phyloP scores from a whole-genome alignment of 2,329 filamentous ascomycete species.

The Penicillium digitatum region DNA sequence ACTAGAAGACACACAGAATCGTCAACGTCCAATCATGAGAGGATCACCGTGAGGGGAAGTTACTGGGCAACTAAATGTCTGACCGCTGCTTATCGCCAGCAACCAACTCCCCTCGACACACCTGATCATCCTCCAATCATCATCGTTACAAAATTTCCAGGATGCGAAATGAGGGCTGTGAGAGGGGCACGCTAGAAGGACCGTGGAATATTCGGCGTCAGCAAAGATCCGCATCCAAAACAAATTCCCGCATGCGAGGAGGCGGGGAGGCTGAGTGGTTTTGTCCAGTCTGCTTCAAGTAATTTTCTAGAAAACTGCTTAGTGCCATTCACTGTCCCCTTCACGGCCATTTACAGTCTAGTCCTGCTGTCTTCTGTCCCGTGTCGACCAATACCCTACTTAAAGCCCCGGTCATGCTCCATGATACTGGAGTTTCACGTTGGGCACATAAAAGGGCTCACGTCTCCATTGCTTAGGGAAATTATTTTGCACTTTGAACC shows the following conservation, averaged over 20 bases:
- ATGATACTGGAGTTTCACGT: not conserved
- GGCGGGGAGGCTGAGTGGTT: constrained; percentile 18
- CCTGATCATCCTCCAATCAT: constrained; percentile 2
- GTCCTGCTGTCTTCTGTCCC: not conserved
- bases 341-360: not conserved
- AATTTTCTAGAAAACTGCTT: constrained; percentile 8
- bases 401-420: not conserved
- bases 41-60: constrained; percentile 6
- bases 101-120: not conserved
- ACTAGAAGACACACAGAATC: constrained; percentile 20
- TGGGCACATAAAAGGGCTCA: constrained; percentile 7
- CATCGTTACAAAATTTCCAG: not conserved
- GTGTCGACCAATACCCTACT: constrained; percentile 1
- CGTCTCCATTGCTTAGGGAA: not conserved
- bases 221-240: constrained; percentile 17
- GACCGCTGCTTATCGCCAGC: constrained; percentile 17
- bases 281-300: constrained; percentile 5
- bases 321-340: not conserved
- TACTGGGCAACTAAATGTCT: constrained; percentile 7
- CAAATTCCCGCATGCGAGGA: constrained; percentile 22
- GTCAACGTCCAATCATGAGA: not conserved
- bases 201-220: constrained; percentile 17
- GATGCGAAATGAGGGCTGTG: not conserved
- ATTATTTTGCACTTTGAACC: constrained; percentile 1
- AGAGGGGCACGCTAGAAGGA: constrained; percentile 21